Conservation (phyloP, 225 moss, liverwort and hornwort species). For the Polytrichum formosum region DNA sequence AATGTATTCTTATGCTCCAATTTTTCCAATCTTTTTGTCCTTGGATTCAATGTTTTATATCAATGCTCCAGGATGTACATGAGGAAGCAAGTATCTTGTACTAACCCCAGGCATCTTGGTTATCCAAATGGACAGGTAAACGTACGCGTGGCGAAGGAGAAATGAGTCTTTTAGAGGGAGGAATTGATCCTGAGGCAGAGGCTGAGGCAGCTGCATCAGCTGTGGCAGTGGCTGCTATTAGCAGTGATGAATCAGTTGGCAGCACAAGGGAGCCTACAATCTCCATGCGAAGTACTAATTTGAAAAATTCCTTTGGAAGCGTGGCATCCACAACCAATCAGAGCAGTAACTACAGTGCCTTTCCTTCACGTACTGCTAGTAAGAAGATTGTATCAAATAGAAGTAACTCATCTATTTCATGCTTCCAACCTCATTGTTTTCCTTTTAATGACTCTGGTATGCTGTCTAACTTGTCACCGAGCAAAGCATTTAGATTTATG, state of each 20-base stretch:
- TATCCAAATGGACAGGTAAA: conserved; percentile 38
- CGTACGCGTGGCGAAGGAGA: conserved; percentile 66
- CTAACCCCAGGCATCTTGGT: background rate
- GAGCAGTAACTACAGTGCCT: conserved; percentile 41
- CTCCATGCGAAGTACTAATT: conserved; percentile 55
- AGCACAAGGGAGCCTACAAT: conserved; percentile 74
- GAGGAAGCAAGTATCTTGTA: background rate
- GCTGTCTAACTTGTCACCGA: too few species aligned
- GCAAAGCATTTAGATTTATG: too few species aligned
- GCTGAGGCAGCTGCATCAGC: conserved; percentile 97
- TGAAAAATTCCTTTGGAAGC: conserved; percentile 63
- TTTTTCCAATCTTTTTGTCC: too few species aligned
- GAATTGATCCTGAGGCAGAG: conserved; percentile 87
- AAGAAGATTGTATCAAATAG: too few species aligned
- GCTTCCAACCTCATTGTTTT: too few species aligned
- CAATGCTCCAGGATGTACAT: too few species aligned
- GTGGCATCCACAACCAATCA: conserved; percentile 60
- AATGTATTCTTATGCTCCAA: too few species aligned
- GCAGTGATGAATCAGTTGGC: conserved; percentile 91
- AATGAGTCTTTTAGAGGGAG: conserved; percentile 44
- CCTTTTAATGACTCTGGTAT: too few species aligned
- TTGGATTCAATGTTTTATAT: too few species aligned
- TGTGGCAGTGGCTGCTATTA: conserved; percentile 98
- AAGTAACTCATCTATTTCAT: too few species aligned
- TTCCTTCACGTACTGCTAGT: too few species aligned